Evolutionary conservation across 495 filamentous ascomycete genomes (phyloP), one percentile per base, ranked within the genome.

Genomic region (Lineolata rhizophorae): DNA sequence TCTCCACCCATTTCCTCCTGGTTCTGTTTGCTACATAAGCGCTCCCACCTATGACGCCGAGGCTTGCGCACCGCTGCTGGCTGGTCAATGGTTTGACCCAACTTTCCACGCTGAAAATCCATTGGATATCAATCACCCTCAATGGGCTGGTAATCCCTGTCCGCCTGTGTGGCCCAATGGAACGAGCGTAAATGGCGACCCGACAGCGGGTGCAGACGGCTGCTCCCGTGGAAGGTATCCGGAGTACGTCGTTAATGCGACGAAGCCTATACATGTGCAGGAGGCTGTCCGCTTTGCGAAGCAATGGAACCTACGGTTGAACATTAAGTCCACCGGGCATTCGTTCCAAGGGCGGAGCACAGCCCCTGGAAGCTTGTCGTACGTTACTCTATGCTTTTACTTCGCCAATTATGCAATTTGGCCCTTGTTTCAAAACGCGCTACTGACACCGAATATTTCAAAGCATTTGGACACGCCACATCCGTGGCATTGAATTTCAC

Each of bases 291-390:
- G 66, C 43, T 76, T 74, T 51, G 72, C 71, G 2, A 55, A 61
- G 27, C 62, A 72, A 14, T 52, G 53, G 14, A 61, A 63, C 15
- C 35, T 77, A 0, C 53, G 72, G 24, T 49, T 80, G 2, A 53
- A 69, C 0, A 57, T 77, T 31, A 75, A 74, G 56, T 78, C 76
- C 39, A 82, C 73, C 2, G 74, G 76, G 18, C 73, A 76, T 35
- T 13, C 32, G 22, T 29, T 15, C 9, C 15, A 13, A 20, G 15
- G 18, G 25, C 41, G 43, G 17, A 42, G 33, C 15, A 38, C 32
- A 8, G 42, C 35, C 10, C 42, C 39, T 18, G 32, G 39, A 11
- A 39, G 39, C 26, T 25, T 45, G 16, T 37, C 26, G 17, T n/a
- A n/a, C n/a, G n/a, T n/a, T n/a, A n/a, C n/a, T 32, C 22, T 40